Conservation (phyloP, 2,329 filamentous ascomycete genomes). For the Fusarium oligoseptatum region DNA sequence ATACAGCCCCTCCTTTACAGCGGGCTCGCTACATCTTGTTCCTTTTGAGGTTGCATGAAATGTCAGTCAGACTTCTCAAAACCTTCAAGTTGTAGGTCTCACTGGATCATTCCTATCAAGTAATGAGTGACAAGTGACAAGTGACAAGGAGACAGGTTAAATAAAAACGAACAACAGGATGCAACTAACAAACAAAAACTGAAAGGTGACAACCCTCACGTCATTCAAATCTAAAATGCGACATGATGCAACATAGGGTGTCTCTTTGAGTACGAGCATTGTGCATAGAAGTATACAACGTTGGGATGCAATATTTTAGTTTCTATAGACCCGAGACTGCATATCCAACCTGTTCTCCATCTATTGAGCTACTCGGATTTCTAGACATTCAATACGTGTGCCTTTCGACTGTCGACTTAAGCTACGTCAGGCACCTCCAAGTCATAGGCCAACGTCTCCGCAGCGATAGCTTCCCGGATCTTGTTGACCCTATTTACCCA, state of each 20-base stretch:
- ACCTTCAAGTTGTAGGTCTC: no score
- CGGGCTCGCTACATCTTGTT: no score
- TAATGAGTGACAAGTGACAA: no score
- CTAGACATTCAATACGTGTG: not conserved
- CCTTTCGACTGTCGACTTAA: not conserved
- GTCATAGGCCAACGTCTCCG: not conserved
- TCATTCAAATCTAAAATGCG: not conserved
- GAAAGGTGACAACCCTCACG: not conserved
- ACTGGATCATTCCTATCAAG: no score
- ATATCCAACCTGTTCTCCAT: rapidly evolving
- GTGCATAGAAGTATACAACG: not conserved
- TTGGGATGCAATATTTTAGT: not conserved
- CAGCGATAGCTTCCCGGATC: not conserved
- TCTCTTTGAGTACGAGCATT: not conserved
- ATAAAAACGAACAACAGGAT: no score
- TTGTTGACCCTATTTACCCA: not conserved
- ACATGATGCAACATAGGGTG: not conserved
- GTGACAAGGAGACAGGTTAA: no score
- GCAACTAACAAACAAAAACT: no score
- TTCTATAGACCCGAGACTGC: not conserved
- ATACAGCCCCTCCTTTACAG: not conserved
- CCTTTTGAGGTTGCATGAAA: no score
- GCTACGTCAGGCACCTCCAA: not conserved
- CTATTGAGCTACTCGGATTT: not conserved
- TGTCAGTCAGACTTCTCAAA: no score